Evolutionary conservation across 2,329 filamentous ascomycete genomes (phyloP).

Genomic region (Xylariaceae sp.): DNA sequence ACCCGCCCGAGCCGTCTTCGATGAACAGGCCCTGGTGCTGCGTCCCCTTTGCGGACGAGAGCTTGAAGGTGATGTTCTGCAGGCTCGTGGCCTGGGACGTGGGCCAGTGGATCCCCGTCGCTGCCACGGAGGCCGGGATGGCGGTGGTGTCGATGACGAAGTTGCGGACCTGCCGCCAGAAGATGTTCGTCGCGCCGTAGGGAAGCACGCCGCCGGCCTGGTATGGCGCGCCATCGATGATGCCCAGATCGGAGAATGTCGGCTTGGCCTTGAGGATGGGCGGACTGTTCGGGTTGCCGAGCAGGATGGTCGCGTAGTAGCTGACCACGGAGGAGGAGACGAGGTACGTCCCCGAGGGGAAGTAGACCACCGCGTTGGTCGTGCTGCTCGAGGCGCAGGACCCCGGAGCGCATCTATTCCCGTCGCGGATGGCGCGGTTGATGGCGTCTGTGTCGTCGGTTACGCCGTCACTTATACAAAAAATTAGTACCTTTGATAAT

Average conservation of each 20-base stretch:
- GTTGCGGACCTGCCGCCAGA: constrained; percentile 55
- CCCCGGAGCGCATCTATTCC: constrained; percentile 16
- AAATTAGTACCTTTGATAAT: no score
- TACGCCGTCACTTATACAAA: constrained; percentile 11
- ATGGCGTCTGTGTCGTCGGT: constrained; percentile 17
- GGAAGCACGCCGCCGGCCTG: constrained; percentile 34
- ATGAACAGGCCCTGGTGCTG: constrained; percentile 55
- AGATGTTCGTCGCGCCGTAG: constrained; percentile 53
- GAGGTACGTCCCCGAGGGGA: constrained; percentile 18
- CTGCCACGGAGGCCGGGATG: constrained; percentile 39
- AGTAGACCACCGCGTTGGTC: constrained; percentile 19
- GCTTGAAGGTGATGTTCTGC: constrained; percentile 52
- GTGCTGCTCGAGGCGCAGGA: constrained; percentile 13
- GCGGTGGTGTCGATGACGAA: constrained; percentile 50
- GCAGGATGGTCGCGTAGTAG: constrained; percentile 73
- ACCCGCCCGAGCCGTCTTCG: constrained; percentile 60
- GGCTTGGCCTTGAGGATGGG: constrained; percentile 50
- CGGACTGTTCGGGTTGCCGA: constrained; percentile 37
- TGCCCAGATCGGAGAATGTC: constrained; percentile 41
- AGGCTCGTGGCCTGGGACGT: constrained; percentile 58
- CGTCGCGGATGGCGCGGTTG: constrained; percentile 14
- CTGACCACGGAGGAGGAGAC: constrained; percentile 54
- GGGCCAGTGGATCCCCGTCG: constrained; percentile 61
- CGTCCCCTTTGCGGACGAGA: constrained; percentile 42
- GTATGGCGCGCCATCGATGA: constrained; percentile 46